phyloP scores from a whole-genome alignment of 2,329 filamentous ascomycete genomes.

The Macrophomina pseudophaseolina region DNA sequence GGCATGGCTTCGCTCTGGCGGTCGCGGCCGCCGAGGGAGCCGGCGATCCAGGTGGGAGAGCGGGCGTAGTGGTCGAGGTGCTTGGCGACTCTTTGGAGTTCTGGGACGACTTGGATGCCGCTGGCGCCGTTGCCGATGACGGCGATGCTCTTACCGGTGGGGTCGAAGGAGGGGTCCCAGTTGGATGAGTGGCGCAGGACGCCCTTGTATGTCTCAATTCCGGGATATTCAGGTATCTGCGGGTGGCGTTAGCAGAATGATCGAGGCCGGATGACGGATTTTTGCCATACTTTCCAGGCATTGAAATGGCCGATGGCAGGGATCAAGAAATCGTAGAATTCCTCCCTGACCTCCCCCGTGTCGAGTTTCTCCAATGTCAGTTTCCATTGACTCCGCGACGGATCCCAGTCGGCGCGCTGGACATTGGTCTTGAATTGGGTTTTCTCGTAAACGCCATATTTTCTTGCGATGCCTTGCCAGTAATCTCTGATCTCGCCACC shows the following conservation, averaged over 20 bases:
- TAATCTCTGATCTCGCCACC: conserved; percentile 71
- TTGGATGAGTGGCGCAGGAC: conserved; percentile 65
- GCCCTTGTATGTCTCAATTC: conserved; percentile 61
- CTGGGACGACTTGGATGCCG: conserved; percentile 67
- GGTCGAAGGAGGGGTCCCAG: conserved; percentile 61
- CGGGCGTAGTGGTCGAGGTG: conserved; percentile 59
- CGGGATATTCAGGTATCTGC: conserved; percentile 64
- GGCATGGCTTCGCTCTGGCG: conserved; percentile 50
- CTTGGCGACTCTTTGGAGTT: conserved; percentile 60
- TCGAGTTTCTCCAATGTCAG: conserved; percentile 56
- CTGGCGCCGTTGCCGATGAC: conserved; percentile 70
- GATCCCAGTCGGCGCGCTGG: conserved; percentile 61
- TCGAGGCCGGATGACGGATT: rapidly evolving
- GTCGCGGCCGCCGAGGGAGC: conserved; percentile 57
- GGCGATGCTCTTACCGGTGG: conserved; percentile 62
- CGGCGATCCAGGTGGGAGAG: conserved; percentile 63
- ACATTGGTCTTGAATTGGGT: conserved; percentile 63
- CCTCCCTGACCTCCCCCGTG: conserved; percentile 45
- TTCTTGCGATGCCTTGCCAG: conserved; percentile 65
- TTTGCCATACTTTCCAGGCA: conserved; percentile 36
- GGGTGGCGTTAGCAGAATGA: background rate
- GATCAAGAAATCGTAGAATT: conserved; percentile 65
- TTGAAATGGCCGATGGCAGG: conserved; percentile 71
- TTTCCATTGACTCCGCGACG: conserved; percentile 59
- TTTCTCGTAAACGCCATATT: conserved; percentile 68